Evolutionary conservation across 108 stramenopile genomes (phyloP).

Genomic region (Cafeteria roenbergensis): DNA sequence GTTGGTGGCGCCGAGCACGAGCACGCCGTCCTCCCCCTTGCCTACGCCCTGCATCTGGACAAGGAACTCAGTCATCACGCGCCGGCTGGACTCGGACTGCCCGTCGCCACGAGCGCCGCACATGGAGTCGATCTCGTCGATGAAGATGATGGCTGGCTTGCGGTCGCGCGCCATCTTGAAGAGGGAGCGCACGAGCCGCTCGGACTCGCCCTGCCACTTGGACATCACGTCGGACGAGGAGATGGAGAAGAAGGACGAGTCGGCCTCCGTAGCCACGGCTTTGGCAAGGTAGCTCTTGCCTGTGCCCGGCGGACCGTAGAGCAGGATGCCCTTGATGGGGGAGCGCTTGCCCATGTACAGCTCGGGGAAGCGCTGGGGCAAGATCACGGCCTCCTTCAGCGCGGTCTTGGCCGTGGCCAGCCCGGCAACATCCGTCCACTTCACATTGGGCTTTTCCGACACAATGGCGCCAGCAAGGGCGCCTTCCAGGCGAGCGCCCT

Average conservation of each 20-base stretch:
- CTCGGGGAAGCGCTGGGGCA: constrained; percentile 80
- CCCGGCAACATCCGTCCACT: constrained; percentile 96
- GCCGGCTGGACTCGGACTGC: constrained; percentile 68
- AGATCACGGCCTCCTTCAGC: constrained; percentile 89
- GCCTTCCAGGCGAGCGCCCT: constrained; percentile 20
- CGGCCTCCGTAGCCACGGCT: constrained; percentile 96
- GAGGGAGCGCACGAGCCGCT: constrained; percentile 83
- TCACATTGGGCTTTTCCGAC: constrained; percentile 86
- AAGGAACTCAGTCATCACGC: constrained; percentile 97
- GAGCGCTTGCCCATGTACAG: constrained; percentile 76
- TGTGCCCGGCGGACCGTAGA: constrained; percentile 60
- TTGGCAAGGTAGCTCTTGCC: constrained; percentile 94
- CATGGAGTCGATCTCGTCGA: constrained; percentile 92
- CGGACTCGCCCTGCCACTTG: constrained; percentile 98
- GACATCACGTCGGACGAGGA: constrained; percentile 83
- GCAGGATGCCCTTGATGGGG: constrained; percentile 82
- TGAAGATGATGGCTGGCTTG: constrained; percentile 74
- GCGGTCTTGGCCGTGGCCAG: constrained; percentile 80
- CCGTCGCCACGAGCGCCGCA: constrained; percentile 76
- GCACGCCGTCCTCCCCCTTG: constrained; percentile 56
- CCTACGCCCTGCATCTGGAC: constrained; percentile 98
- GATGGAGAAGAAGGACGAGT: constrained; percentile 88
- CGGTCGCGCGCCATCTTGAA: constrained; percentile 90
- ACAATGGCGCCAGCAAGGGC: constrained; percentile 39
- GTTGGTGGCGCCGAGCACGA: constrained; percentile 89